Conservation (phyloP, 2,329 filamentous ascomycete species). For the Helminthosporium solani region DNA sequence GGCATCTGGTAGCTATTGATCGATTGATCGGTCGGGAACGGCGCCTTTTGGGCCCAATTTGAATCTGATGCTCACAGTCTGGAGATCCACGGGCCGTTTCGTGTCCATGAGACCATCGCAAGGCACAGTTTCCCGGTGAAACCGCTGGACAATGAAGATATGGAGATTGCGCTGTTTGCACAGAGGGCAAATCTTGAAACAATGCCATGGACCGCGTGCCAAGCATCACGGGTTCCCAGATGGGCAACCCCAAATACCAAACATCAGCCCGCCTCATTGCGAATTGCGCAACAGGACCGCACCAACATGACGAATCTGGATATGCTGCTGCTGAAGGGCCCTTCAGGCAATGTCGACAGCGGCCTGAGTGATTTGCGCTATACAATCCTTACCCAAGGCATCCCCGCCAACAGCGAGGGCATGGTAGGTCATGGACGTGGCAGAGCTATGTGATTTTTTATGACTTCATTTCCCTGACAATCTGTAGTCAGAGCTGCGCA, state of each 20-base stretch:
- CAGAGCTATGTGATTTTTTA: neutral
- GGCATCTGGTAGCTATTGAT: too few relatives aligned
- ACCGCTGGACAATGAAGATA: too few relatives aligned
- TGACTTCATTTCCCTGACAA: neutral
- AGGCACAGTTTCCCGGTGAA: too few relatives aligned
- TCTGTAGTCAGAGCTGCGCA: constrained; percentile 78
- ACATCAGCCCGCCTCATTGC: constrained; percentile 5
- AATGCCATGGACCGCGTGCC: too few relatives aligned
- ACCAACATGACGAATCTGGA: constrained; percentile 58
- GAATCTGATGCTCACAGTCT: too few relatives aligned
- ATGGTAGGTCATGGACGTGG: constrained; percentile 59
- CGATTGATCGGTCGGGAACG: too few relatives aligned
- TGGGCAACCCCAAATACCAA: constrained; percentile 3
- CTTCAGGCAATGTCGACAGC: constrained; percentile 66
- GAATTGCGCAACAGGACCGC: constrained; percentile 8
- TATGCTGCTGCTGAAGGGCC: constrained; percentile 76
- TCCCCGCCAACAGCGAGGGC: constrained; percentile 76
- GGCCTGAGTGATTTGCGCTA: constrained; percentile 70
- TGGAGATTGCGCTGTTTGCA: too few relatives aligned
- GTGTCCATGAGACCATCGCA: too few relatives aligned
- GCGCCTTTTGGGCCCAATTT: too few relatives aligned
- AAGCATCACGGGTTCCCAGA: constrained; percentile 4
- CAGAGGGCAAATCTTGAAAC: too few relatives aligned
- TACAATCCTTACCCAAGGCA: constrained; percentile 72
- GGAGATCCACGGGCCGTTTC: too few relatives aligned